Evolutionary conservation across 1,284 basidiomycete species (phyloP).

Genomic region (Flammula alnicola): DNA sequence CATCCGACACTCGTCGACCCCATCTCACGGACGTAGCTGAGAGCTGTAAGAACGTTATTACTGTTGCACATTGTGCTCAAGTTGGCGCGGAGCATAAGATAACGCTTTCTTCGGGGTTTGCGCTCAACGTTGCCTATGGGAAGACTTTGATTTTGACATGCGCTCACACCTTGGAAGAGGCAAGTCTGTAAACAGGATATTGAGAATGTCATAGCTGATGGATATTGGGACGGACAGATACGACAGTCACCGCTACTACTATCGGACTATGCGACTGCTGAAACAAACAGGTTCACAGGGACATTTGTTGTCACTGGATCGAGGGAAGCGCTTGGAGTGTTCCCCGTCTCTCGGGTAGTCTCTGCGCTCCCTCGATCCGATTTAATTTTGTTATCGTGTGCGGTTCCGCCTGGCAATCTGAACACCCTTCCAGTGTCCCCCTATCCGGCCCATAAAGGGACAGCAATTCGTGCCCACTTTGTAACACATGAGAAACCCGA

Average conservation of each 20-base stretch:
- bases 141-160: slow-evolving; percentile 60
- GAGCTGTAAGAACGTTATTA: slow-evolving; percentile 42
- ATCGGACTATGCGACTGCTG: slow-evolving; percentile 18
- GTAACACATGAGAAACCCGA: slow-evolving; percentile 49
- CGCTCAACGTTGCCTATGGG: slow-evolving; percentile 41
- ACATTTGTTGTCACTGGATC: slow-evolving; percentile 46
- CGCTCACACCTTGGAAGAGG: slow-evolving; percentile 72
- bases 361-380: slow-evolving; percentile 68
- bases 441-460: slow-evolving; percentile 61
- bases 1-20: slow-evolving; percentile 38
- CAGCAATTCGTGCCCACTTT: slow-evolving; percentile 59
- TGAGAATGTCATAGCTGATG: neutral
- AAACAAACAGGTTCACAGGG: slow-evolving; percentile 38
- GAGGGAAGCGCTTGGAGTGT: slow-evolving; percentile 35
- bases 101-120: slow-evolving; percentile 68
- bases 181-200: slow-evolving; percentile 27
- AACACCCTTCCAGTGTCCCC: slow-evolving; percentile 68
- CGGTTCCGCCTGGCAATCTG: slow-evolving; percentile 31
- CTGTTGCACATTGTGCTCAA: slow-evolving; percentile 64
- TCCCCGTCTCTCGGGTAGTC: slow-evolving; percentile 52
- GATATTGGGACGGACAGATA: slow-evolving; percentile 39
- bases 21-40: slow-evolving; percentile 18
- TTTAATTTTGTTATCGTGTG: slow-evolving; percentile 52
- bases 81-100: slow-evolving; percentile 47
- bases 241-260: slow-evolving; percentile 44